A percentile compares a stretch with the other conserved stretches of the same genome.
Conservation (phyloP, 306 rosid species). For the Glycine tomentella region DNA sequence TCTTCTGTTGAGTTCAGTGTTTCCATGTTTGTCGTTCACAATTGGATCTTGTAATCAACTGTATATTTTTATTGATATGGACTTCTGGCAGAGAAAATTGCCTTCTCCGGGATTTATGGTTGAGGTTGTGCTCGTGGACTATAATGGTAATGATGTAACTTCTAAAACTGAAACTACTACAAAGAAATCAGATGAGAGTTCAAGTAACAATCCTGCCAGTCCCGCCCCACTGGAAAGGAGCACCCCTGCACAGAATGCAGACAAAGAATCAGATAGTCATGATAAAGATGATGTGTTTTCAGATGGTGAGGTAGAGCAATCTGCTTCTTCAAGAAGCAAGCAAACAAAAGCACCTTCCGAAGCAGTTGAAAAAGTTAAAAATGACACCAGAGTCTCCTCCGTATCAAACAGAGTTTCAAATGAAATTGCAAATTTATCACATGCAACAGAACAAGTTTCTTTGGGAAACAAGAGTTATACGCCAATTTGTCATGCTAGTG, state of each 20-base stretch:
- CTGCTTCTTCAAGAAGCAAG: constrained; percentile 69
- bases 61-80: constrained; percentile 19
- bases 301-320: constrained; percentile 79
- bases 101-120: constrained; percentile 98
- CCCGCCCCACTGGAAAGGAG: constrained; percentile 55
- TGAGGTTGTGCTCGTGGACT: constrained; percentile 86
- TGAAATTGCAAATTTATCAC: constrained; percentile 62
- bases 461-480: constrained; percentile 59
- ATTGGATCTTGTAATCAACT: constrained; percentile 36
- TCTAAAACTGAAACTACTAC: constrained; percentile 57
- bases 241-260: constrained; percentile 49
- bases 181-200: constrained; percentile 70
- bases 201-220: constrained; percentile 58
- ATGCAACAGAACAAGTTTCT: constrained; percentile 73
- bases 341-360: constrained; percentile 58
- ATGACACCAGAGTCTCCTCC: constrained; percentile 55
- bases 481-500: constrained; percentile 47
- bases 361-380: constrained; percentile 53
- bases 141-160: constrained; percentile 53
- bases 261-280: constrained; percentile 49
- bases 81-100: constrained; percentile 76
- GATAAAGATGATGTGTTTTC: constrained; percentile 94
- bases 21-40: constrained; percentile 21
- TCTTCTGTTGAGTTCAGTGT: constrained; percentile 29
- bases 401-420: constrained; percentile 53